These are phyloP conservation scores for Mycena leptocephala DNA, from an alignment of 768 basidiomycete genomes.

Conservation along the genomic window DNA sequence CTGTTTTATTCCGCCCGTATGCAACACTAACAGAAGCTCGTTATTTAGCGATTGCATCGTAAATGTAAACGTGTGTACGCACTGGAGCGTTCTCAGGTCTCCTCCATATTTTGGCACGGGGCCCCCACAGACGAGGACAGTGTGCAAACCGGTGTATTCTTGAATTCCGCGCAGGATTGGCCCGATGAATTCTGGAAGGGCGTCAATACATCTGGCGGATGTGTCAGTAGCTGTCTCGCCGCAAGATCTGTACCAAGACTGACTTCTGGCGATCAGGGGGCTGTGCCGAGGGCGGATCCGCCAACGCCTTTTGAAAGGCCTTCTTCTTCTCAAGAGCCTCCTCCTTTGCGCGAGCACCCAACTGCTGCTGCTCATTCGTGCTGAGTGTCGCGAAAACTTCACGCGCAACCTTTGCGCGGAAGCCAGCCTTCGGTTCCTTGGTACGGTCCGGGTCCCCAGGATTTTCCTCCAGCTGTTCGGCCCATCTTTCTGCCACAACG, in stretches of 20 bases:
- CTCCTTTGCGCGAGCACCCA: background rate
- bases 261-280: constrained; percentile 5
- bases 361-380: background rate
- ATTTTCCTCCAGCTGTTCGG: background rate
- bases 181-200: background rate
- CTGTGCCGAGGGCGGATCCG: background rate
- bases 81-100: constrained; percentile 1
- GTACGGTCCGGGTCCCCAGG: background rate
- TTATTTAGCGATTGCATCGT: background rate
- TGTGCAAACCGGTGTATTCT: background rate
- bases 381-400: background rate
- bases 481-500: background rate
- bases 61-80: background rate
- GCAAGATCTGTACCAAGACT: background rate
- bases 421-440: background rate
- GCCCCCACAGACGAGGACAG: background rate
- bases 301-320: background rate
- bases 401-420: background rate
- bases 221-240: background rate
- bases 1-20: background rate
- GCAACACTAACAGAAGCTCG: background rate
- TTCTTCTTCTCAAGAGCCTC: background rate
- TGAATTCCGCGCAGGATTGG: background rate
- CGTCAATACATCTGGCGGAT: background rate
- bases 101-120: constrained; percentile 18